These are phyloP conservation scores for Dictyostelium purpureum DNA, from an alignment of 78 protist genomes.

Conservation along the genomic window DNA sequence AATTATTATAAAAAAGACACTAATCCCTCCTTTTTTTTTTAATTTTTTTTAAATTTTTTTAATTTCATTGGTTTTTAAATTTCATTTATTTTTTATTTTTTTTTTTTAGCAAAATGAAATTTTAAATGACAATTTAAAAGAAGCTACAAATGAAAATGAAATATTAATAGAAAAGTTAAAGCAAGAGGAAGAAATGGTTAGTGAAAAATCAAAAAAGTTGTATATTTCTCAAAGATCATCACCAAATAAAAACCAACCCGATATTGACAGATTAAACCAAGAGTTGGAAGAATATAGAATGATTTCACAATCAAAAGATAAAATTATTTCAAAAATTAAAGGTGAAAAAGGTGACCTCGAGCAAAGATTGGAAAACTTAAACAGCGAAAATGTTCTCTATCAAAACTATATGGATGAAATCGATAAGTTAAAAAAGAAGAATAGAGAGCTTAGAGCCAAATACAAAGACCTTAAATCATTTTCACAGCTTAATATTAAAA, in stretches of 20 bases:
- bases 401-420: background rate
- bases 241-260: background rate
- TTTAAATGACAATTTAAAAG: conserved; percentile 35
- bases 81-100: background rate
- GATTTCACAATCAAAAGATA: background rate
- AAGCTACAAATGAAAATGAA: conserved; percentile 55
- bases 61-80: background rate
- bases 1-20: background rate
- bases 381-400: background rate
- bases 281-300: conserved; percentile 32
- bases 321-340: conserved; percentile 6
- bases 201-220: background rate
- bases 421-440: conserved; percentile 21
- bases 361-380: background rate
- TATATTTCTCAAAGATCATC: conserved; percentile 5
- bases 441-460: background rate
- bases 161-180: conserved; percentile 24
- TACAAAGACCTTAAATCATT: conserved; percentile 19
- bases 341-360: conserved; percentile 6
- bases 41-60: background rate
- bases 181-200: conserved; percentile 2
- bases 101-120: conserved; percentile 58
- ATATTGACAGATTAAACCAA: conserved; percentile 1
- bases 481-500: conserved; percentile 36
- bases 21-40: background rate